Conservation (phyloP, 2,329 filamentous ascomycete genomes). For the Chrysosphaeria jannelii region DNA sequence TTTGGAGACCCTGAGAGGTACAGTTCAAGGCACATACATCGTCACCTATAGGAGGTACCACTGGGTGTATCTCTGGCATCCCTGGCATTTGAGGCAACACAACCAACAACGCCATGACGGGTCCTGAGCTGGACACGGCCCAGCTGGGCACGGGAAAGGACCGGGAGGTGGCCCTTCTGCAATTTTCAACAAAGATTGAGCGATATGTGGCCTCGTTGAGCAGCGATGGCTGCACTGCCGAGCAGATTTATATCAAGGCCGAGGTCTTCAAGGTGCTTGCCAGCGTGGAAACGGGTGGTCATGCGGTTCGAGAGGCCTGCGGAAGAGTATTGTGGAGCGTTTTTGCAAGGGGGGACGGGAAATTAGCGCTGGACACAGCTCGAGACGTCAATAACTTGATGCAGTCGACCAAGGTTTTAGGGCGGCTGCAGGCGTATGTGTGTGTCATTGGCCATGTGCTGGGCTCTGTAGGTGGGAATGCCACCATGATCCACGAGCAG, state of each 20-base stretch:
- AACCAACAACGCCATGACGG: not conserved
- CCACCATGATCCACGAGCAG: conserved; percentile 52
- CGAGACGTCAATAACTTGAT: conserved; percentile 53
- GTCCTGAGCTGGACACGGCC: conserved; percentile 55
- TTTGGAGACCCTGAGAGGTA: too few relatives aligned
- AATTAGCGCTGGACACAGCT: conserved; percentile 77
- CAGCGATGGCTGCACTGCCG: conserved; percentile 52
- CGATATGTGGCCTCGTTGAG: conserved; percentile 49
- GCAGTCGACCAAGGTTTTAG: too few relatives aligned
- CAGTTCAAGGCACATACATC: too few relatives aligned
- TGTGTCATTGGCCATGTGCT: conserved; percentile 79
- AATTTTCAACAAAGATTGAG: conserved; percentile 55
- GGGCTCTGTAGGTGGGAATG: conserved; percentile 76
- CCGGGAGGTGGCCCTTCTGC: conserved; percentile 80
- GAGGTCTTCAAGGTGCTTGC: conserved; percentile 83
- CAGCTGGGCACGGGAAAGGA: conserved; percentile 83
- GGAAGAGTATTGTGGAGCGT: too few relatives aligned
- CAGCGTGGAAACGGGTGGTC: too few relatives aligned
- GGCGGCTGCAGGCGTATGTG: too few relatives aligned
- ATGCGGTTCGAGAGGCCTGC: too few relatives aligned
- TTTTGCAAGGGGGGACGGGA: conserved; percentile 62
- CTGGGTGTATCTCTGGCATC: too few relatives aligned
- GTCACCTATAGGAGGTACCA: too few relatives aligned
- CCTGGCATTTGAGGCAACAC: too few relatives aligned
- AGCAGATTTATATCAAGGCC: conserved; percentile 79